Conservation (phyloP, 768 basidiomycete species). For the Pulveroboletus sp. region DNA sequence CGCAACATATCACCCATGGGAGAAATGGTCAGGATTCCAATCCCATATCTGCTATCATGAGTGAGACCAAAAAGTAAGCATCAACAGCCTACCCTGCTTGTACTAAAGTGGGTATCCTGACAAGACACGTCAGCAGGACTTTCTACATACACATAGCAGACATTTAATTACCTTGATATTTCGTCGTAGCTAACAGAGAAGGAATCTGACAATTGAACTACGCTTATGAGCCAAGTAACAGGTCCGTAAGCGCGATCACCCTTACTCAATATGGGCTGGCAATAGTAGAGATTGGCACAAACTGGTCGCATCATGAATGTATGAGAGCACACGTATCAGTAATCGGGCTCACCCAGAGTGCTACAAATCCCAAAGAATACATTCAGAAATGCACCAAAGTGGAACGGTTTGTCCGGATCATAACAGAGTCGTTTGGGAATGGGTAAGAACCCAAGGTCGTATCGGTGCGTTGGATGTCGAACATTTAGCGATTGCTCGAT, state of each 20-base stretch:
- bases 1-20: conserved; percentile 80
- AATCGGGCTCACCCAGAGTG: conserved; percentile 32
- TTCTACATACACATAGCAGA: background rate
- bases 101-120: conserved; percentile 55
- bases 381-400: conserved; percentile 49
- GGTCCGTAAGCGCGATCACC: conserved; percentile 4
- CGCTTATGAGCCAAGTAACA: background rate
- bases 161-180: conserved; percentile 25
- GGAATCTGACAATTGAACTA: conserved; percentile 32
- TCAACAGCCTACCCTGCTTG: conserved; percentile 52
- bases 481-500: background rate
- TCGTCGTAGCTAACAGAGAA: conserved; percentile 32
- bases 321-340: background rate
- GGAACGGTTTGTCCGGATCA: conserved; percentile 43
- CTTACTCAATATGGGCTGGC: conserved; percentile 71
- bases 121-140: conserved; percentile 1
- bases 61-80: background rate
- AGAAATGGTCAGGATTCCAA: conserved; percentile 64
- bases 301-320: background rate
- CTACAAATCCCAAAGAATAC: conserved; percentile 57
- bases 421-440: conserved; percentile 53
- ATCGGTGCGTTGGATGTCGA: background rate
- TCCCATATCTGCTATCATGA: conserved; percentile 48
- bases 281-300: conserved; percentile 75
- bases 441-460: conserved; percentile 56